Conservation (phyloP, 1,284 basidiomycete genomes). For the Taiwanofungus camphoratus region DNA sequence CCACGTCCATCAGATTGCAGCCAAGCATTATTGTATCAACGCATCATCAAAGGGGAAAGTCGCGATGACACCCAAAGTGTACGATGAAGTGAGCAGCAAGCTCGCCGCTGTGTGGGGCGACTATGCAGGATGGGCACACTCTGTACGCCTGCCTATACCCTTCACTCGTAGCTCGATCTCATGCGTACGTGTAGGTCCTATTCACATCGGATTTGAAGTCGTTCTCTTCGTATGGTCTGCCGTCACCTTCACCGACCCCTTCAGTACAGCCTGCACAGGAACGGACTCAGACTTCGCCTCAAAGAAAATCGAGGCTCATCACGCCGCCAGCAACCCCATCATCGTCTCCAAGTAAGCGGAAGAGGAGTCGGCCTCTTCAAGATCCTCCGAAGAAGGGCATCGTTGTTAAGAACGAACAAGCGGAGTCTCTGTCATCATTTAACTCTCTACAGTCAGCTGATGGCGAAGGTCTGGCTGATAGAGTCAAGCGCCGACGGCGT, state of each 20-base stretch:
- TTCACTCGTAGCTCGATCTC: too few species aligned
- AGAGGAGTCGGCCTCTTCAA: conserved; percentile 2
- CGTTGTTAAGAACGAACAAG: not conserved
- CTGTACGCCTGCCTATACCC: conserved; percentile 52
- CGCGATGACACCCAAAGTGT: conserved; percentile 71
- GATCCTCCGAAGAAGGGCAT: not conserved
- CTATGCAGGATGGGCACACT: conserved; percentile 91
- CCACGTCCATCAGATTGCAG: conserved; percentile 84
- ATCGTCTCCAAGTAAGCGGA: conserved; percentile 14
- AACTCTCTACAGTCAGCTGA: not conserved
- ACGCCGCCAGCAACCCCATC: conserved; percentile 6
- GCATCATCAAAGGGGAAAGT: conserved; percentile 38
- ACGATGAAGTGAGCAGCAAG: conserved; percentile 69
- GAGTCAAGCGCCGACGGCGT: conserved; percentile 31
- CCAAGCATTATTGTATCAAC: conserved; percentile 76
- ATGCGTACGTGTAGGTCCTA: conserved; percentile 38
- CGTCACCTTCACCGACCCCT: conserved; percentile 14
- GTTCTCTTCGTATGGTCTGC: conserved; percentile 40
- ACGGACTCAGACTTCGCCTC: not conserved
- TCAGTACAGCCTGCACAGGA: conserved; percentile 9
- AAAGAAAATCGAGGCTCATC: conserved; percentile 1
- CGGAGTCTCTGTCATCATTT: not conserved
- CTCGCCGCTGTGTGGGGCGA: conserved; percentile 72
- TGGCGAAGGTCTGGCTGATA: conserved; percentile 25
- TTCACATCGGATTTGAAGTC: conserved; percentile 51